Evolutionary conservation across 2,329 filamentous ascomycete genomes (phyloP).

Genomic region (Colletotrichum neosansevieriae): DNA sequence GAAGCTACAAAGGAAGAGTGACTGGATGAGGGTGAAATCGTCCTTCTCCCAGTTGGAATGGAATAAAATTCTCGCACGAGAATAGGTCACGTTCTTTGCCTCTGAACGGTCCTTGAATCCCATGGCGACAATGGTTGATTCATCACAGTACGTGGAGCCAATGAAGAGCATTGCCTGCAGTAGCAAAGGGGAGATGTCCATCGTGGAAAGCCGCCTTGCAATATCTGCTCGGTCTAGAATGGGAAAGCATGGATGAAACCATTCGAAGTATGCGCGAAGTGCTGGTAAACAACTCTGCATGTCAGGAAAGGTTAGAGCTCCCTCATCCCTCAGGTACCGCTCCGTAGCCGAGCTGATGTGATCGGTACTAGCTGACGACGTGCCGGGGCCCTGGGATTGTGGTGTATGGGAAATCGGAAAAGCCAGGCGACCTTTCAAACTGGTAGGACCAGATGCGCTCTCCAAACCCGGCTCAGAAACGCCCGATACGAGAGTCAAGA

Average conservation of each 20-base stretch:
- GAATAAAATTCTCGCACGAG: conserved; percentile 41
- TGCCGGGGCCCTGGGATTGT: conserved; percentile 20
- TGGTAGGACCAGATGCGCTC: background rate
- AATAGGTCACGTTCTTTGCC: conserved; percentile 61
- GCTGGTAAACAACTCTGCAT: conserved; percentile 41
- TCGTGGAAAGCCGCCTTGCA: conserved; percentile 52
- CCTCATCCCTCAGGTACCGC: conserved; percentile 42
- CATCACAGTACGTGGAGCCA: conserved; percentile 65
- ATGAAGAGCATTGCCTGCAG: conserved; percentile 67
- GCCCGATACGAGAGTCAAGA: conserved; percentile 17
- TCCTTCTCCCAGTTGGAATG: too few species aligned
- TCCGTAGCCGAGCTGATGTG: conserved; percentile 41
- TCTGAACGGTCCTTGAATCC: conserved; percentile 62
- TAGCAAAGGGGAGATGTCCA: conserved; percentile 61
- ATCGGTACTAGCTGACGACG: conserved; percentile 28
- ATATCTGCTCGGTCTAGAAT: conserved; percentile 62
- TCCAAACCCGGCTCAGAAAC: conserved; percentile 12
- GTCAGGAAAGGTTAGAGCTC: conserved; percentile 42
- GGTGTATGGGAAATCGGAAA: conserved; percentile 39
- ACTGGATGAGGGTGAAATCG: too few species aligned
- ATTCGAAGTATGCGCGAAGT: conserved; percentile 65
- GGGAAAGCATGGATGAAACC: conserved; percentile 69
- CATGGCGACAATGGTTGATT: conserved; percentile 56
- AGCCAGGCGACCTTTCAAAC: conserved; percentile 38
- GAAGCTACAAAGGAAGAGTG: too few species aligned